Conservation (phyloP, 2,329 filamentous ascomycete species). For the Aspergillus sp. region DNA sequence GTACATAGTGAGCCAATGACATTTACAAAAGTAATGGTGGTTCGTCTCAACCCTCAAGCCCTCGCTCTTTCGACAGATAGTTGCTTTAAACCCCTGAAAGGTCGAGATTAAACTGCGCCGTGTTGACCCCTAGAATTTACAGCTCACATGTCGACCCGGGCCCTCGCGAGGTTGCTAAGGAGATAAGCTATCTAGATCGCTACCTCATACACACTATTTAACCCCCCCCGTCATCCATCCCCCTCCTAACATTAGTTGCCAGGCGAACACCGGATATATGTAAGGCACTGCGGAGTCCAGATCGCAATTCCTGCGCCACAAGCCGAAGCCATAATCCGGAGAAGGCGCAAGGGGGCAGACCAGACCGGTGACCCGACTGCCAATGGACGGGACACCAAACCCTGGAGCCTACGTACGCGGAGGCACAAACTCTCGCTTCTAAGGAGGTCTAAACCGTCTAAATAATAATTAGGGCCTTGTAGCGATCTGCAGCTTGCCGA, state of each 20-base stretch:
- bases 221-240: background rate
- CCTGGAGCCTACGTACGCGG: too few relatives aligned
- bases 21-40: too few relatives aligned
- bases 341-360: background rate
- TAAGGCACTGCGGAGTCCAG: background rate
- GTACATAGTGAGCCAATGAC: background rate
- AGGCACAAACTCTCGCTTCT: background rate
- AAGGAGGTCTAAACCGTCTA: background rate
- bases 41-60: background rate
- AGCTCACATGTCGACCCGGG: background rate
- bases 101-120: background rate
- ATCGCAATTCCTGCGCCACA: background rate
- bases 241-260: conserved; percentile 3
- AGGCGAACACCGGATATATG: background rate
- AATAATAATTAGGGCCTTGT: background rate
- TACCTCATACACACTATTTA: background rate
- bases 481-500: conserved; percentile 1
- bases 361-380: background rate
- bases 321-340: background rate
- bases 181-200: background rate
- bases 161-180: background rate
- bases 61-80: background rate
- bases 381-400: background rate
- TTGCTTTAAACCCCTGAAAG: background rate
- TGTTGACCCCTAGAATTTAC: background rate